Evolutionary conservation across 208 protist genomes (phyloP).

Genomic region (Blastocrithidia nonstop): DNA sequence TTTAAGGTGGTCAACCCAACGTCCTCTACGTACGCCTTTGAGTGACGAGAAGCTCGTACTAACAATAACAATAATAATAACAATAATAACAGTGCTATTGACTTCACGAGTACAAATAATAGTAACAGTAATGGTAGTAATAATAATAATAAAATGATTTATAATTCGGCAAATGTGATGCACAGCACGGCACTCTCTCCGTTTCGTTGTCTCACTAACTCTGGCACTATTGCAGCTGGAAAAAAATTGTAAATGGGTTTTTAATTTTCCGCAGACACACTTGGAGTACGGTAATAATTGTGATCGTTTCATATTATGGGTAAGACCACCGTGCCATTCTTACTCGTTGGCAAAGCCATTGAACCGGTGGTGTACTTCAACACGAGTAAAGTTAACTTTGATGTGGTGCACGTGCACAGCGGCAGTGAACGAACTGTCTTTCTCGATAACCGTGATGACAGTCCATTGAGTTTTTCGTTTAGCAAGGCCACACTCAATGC

Average conservation of each 20-base stretch:
- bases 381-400: slow-evolving; percentile 84
- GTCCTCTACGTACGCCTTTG: slow-evolving; percentile 79
- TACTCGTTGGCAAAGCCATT: slow-evolving; percentile 85
- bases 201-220: slow-evolving; percentile 83
- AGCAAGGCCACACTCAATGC: slow-evolving; percentile 36
- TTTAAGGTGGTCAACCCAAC: slow-evolving; percentile 95
- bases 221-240: slow-evolving; percentile 64
- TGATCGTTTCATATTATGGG: slow-evolving; percentile 88
- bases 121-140: background rate
- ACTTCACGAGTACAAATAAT: background rate
- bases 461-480: slow-evolving; percentile 89
- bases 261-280: slow-evolving; percentile 86
- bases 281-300: slow-evolving; percentile 69
- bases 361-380: slow-evolving; percentile 90
- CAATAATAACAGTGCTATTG: background rate
- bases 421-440: slow-evolving; percentile 53
- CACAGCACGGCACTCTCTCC: slow-evolving; percentile 21
- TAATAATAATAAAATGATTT: background rate
- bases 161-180: background rate
- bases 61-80: too few relatives aligned
- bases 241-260: slow-evolving; percentile 91
- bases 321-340: slow-evolving; percentile 77
- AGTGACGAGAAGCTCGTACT: slow-evolving; percentile 67
- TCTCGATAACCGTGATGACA: slow-evolving; percentile 88
- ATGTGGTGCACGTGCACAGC: slow-evolving; percentile 73